phyloP scores from a whole-genome alignment of 768 basidiomycete species.

The Rhizopogon vesiculosus region DNA sequence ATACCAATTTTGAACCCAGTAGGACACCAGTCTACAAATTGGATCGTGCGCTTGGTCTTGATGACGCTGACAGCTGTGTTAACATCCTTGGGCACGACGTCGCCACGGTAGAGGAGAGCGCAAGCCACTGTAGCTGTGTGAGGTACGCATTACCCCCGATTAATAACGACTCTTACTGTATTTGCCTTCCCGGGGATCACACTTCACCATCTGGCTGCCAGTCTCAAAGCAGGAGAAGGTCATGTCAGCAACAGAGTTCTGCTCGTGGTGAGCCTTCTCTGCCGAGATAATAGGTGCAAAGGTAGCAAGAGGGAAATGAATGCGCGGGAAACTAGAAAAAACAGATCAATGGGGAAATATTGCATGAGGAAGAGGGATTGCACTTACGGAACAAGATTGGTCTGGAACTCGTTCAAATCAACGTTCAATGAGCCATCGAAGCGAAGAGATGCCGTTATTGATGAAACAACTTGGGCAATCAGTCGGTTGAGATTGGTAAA shows the following conservation, averaged over 20 bases:
- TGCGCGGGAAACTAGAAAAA: conserved; percentile 80
- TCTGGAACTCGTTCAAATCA: conserved; percentile 96
- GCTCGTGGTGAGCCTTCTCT: conserved; percentile 94
- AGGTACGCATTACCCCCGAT: not conserved
- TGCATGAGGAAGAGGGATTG: not conserved
- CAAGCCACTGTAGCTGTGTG: conserved; percentile 46
- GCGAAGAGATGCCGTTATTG: conserved; percentile 86
- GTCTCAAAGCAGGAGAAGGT: conserved; percentile 86
- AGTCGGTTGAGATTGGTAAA: conserved; percentile 95
- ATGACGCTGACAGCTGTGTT: conserved; percentile 69
- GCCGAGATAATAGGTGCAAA: conserved; percentile 93
- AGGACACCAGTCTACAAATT: conserved; percentile 77
- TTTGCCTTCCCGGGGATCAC: conserved; percentile 76
- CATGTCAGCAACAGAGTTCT: conserved; percentile 98
- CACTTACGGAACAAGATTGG: conserved; percentile 93
- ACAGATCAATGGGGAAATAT: conserved; percentile 1
- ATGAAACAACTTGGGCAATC: conserved; percentile 98
- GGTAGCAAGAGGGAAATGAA: conserved; percentile 97
- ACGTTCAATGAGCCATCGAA: conserved; percentile 65
- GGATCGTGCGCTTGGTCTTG: conserved; percentile 76
- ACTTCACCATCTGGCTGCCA: conserved; percentile 78
- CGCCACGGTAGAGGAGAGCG: conserved; percentile 68
- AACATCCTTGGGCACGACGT: conserved; percentile 76
- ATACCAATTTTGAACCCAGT: conserved; percentile 79
- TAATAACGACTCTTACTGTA: conserved; percentile 43